phyloP scores from a whole-genome alignment of 768 basidiomycete species.

The Thelephora aurantiotincta region DNA sequence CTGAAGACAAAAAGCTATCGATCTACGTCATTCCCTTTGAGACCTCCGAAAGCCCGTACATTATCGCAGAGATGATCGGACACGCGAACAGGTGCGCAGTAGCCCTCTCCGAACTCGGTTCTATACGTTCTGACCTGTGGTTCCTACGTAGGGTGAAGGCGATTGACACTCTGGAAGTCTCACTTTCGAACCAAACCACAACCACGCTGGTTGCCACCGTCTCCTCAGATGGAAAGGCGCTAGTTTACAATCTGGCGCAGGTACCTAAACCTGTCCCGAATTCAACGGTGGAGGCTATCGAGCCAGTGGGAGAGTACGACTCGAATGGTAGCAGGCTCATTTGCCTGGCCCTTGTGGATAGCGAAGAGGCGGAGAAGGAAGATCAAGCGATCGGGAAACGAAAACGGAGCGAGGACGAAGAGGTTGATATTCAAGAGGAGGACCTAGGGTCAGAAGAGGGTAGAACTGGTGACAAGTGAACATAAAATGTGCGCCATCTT shows the following conservation, averaged over 20 bases:
- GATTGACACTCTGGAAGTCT: slow-evolving; percentile 49
- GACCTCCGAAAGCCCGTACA: slow-evolving; percentile 27
- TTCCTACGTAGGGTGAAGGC: slow-evolving; percentile 61
- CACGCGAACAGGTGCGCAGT: slow-evolving; percentile 59
- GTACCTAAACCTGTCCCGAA: slow-evolving; percentile 20
- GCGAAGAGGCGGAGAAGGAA: slow-evolving; percentile 17
- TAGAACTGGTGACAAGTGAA: no score
- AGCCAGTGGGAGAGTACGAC: slow-evolving; percentile 57
- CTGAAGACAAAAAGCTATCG: slow-evolving; percentile 82
- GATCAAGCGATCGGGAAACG: slow-evolving; percentile 18
- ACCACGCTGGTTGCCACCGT: slow-evolving; percentile 62
- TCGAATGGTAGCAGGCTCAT: slow-evolving; percentile 80
- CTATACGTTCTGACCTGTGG: neutral
- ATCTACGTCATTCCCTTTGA: slow-evolving; percentile 52
- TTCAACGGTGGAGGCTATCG: slow-evolving; percentile 21
- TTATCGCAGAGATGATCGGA: slow-evolving; percentile 65
- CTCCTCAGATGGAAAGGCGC: slow-evolving; percentile 83
- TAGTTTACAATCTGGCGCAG: slow-evolving; percentile 54
- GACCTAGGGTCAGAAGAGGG: no score
- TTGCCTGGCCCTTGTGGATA: slow-evolving; percentile 49
- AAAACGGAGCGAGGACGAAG: slow-evolving; percentile 17
- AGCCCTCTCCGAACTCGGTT: neutral
- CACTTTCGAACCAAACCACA: slow-evolving; percentile 30
- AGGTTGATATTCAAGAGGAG: neutral
- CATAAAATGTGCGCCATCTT: no score